Evolutionary conservation across 768 basidiomycete species (phyloP).

Genomic region (Kwoniella bestiolae): DNA sequence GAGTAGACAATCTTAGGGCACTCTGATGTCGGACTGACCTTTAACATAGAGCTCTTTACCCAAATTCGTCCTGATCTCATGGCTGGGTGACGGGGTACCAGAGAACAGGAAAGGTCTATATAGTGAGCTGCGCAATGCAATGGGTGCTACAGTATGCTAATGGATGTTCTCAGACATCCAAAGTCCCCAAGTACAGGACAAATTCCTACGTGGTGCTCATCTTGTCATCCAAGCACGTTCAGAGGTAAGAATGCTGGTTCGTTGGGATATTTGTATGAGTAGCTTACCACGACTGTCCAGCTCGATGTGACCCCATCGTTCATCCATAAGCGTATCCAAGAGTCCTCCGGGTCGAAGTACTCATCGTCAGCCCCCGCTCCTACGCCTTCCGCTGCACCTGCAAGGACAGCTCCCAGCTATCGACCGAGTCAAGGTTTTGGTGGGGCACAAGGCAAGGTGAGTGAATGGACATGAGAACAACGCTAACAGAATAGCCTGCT

Average conservation of each 20-base stretch:
- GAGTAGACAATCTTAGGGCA: slow-evolving; percentile 40
- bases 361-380: slow-evolving; percentile 69
- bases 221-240: slow-evolving; percentile 55
- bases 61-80: slow-evolving; percentile 94
- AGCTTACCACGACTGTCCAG: slow-evolving; percentile 57
- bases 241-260: slow-evolving; percentile 19
- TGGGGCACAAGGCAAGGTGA: slow-evolving; percentile 48
- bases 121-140: slow-evolving; percentile 56
- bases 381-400: slow-evolving; percentile 58
- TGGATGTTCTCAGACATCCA: slow-evolving; percentile 65
- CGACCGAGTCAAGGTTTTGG: slow-evolving; percentile 49
- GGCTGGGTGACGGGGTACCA: slow-evolving; percentile 97
- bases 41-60: slow-evolving; percentile 70
- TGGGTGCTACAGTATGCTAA: not conserved
- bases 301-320: slow-evolving; percentile 76
- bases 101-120: slow-evolving; percentile 89
- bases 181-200: slow-evolving; percentile 71
- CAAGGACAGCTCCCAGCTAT: slow-evolving; percentile 76
- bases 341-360: slow-evolving; percentile 88
- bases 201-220: slow-evolving; percentile 73
- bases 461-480: slow-evolving; percentile 2
- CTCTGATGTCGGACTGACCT: not conserved
- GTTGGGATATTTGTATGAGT: not conserved
- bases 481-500: slow-evolving; percentile 53
- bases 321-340: slow-evolving; percentile 85